Base-by-base conservation (phyloP, 441 rosid genomes). In the Pelargonium citronellum region DNA sequence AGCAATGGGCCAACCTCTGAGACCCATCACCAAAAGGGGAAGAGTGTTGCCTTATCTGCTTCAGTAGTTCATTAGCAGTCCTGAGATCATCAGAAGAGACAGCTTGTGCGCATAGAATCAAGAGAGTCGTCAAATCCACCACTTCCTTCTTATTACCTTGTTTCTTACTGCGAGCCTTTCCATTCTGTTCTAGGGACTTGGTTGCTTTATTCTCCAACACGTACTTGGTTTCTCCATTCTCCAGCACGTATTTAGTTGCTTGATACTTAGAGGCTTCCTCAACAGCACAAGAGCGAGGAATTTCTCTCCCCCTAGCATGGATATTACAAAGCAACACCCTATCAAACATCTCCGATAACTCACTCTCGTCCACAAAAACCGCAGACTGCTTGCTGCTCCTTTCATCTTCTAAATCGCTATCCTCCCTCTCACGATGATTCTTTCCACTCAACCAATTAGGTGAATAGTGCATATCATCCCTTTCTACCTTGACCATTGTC, bases 41-140 rank as follows among this genome's bases (percentile, higher is more conserved):
- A 66, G 80, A 62, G 34, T 77, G 64, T 53, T 43, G 77, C 72
- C 78, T 69, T 16, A 80, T 77, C 68, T 77, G 74, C 70, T 77
- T 69, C 41, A 72, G 79, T 17, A 71, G 60, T 61, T 72, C 77
- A 34, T 44, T 66, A 13, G 77, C 79, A 53, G 62, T 69, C 44
- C 67, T 69, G 43, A 24, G 53, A n/a, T 80, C 80, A 70, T 81
- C 74, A 22, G 64, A 68, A 0, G 82, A 80, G 8, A 80, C 83
- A 60, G 88, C 85, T 77, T 87, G 86, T 16, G 88, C 87, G 66
- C 88, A 83, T 24, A 75, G 67, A 34, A 71, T 83, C 73, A 87
- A 73, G 22, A 84, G 80, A 4, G 81, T 83, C 67, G 86, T 73
- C 72, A 87, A 68, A 70, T 84, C 91, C 43, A 79, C 78, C 49